Evolutionary conservation across 768 basidiomycete genomes (phyloP), one percentile per base, ranked within the genome.

Genomic region (Suillus lakei): DNA sequence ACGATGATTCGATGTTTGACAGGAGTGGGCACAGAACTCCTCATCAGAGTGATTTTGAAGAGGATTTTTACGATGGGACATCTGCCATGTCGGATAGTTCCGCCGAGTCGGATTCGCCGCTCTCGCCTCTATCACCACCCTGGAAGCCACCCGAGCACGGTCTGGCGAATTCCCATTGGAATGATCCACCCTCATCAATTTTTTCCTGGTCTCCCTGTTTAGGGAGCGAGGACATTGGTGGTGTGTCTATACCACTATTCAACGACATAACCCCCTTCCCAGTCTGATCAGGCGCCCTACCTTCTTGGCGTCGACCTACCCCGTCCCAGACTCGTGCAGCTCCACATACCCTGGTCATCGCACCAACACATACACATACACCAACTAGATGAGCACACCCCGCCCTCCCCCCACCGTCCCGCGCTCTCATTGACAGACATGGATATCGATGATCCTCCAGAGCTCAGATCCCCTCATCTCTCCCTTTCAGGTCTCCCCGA

Each of bases 101-200:
- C 3, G 58, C 53, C 15, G 69, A 68, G 28, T 58, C 64, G 21
- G 67, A 61, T 53, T 61, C 68, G 12, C 73, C 72, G 12, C 71
- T 79, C 9, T 78, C 80, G 4, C 79, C 80, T 4, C 69, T 80
- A 36, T 80, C 79, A 18, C 80, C 79, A 54, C 72, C 70, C 36
- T 78, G 76, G 79, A 71, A 68, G 23, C 53, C 72, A 23, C 55
- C 64, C 9, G 36, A 34, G 1, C 65, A 58, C 18, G 58, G 58
- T 2, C 63, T 70, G n/a, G 61, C 68, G 5, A 63, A 72, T 48
- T 51, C 65, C 7, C 63, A 69, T 10, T 26, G 69, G 38, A 66
- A 68, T 5, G 72, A 73, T 34, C 68, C 68, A n/a, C 62, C 60
- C 8, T 63, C 26, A 34, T 63, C 64, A 21, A 51, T 65, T 10